A percentile compares a stretch with the other conserved stretches of the same genome.
These are phyloP conservation scores for Eragrostis tef DNA, from an alignment of 202 grass and related monocot genomes.

Conservation along the genomic window DNA sequence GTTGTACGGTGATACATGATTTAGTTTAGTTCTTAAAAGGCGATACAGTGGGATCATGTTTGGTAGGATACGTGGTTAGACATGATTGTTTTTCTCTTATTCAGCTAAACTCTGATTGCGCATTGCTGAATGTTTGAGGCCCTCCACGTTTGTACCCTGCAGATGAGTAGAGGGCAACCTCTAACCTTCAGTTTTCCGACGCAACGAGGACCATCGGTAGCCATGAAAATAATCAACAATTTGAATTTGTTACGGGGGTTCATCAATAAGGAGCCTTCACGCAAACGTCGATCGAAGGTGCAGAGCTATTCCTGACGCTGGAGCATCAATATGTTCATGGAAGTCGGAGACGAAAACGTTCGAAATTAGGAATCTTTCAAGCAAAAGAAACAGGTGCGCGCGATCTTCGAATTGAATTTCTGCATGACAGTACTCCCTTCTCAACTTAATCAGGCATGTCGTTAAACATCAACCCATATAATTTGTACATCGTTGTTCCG, in stretches of 20 bases:
- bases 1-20: slow-evolving; percentile 26
- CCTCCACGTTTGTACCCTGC: slow-evolving; percentile 23
- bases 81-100: neutral
- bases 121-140: slow-evolving; percentile 16
- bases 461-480: neutral
- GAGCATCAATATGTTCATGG: neutral
- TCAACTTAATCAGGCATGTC: too few relatives aligned
- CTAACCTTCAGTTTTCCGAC: neutral
- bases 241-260: too few relatives aligned
- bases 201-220: neutral
- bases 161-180: slow-evolving; percentile 10
- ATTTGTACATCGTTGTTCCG: neutral
- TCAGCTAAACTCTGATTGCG: slow-evolving; percentile 1
- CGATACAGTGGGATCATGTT: slow-evolving; percentile 19
- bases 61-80: slow-evolving; percentile 20
- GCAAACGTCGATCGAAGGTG: too few relatives aligned
- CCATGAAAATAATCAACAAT: neutral
- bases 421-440: neutral
- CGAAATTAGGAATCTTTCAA: neutral
- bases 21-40: neutral
- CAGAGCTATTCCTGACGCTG: neutral
- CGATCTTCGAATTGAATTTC: neutral
- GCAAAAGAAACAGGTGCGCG: neutral
- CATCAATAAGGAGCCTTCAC: too few relatives aligned
- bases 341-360: neutral